Evolutionary conservation across 352 stramenopile species (phyloP).

Genomic region (Globisporangium echinulatum): DNA sequence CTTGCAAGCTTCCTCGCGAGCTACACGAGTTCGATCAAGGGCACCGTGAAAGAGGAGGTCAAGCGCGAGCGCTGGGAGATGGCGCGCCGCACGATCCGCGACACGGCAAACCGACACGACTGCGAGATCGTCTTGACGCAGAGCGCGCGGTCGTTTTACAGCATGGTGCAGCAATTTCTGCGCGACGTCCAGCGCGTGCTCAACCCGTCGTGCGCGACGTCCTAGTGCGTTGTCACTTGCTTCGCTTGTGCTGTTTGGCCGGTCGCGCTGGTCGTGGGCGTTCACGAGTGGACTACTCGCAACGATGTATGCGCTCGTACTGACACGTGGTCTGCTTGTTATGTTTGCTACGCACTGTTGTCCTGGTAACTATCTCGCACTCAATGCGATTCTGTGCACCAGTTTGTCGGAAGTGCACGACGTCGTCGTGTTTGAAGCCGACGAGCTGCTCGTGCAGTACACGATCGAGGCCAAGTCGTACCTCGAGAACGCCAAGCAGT

Average conservation of each 20-base stretch:
- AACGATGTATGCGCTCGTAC: not conserved
- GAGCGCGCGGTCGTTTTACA: slow-evolving; percentile 72
- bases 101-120: slow-evolving; percentile 60
- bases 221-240: slow-evolving; percentile 32
- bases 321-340: no score
- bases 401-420: slow-evolving; percentile 60
- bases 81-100: slow-evolving; percentile 56
- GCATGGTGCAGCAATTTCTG: slow-evolving; percentile 75
- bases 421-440: slow-evolving; percentile 44
- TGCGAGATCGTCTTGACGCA: slow-evolving; percentile 77
- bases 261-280: not conserved
- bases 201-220: slow-evolving; percentile 75
- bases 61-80: slow-evolving; percentile 83
- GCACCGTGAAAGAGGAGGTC: slow-evolving; percentile 62
- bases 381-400: not conserved
- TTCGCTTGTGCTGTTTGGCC: not conserved
- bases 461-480: slow-evolving; percentile 54
- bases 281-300: not conserved
- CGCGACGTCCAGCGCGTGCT: slow-evolving; percentile 70
- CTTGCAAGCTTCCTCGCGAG: slow-evolving; percentile 52
- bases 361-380: no score
- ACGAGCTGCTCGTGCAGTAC: slow-evolving; percentile 60
- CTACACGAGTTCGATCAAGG: slow-evolving; percentile 68
- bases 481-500: slow-evolving; percentile 56
- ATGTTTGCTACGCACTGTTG: no score